Base-by-base conservation (phyloP, 2,329 filamentous ascomycete genomes). In the Trichoderma guizhouense region DNA sequence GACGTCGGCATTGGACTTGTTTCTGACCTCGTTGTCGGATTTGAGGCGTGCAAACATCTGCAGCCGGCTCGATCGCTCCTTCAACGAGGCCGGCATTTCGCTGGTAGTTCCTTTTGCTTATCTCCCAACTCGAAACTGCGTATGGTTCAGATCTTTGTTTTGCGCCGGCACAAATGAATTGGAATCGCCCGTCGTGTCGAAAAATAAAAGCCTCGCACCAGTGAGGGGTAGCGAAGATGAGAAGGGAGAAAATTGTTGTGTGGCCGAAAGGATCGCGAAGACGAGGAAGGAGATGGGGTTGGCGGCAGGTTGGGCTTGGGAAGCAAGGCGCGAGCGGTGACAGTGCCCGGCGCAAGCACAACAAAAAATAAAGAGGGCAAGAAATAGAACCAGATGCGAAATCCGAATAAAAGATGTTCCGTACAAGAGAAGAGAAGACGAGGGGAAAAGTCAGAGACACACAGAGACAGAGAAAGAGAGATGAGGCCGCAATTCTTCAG, bases 11-110 rank as follows among this genome's bases (percentile, higher is more conserved):
- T 57, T 39, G 28, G 18, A 28, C 11, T 28, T 60, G 15, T 24
- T 4, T 24, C 73, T 74, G 63, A 63, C 73, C 32, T 75, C 77
- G 69, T 68, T 72, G 51, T 79, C 76, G 47, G 76, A 77, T 24
- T 73, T 75, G 24, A 74, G 73, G 47, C 79, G 76, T 47, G 78
- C 80, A 73, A 82, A 82, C 24, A 76, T 76, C 64, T 76, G 69
- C 18, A 82, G 79, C 64, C 79, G 76, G 53, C 78, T 76, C 30
- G 76, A 73, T 74, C 78, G 80, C 51, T 78, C 77, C 72, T 79
- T 82, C 28, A 80, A 67, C 51, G 75, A 77, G 58, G 74, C 75
- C 18, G 79, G 76, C 79, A 81, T 81, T 32, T 34, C 77, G 43
- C 53, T 39, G 15, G 26, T 28, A 8, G 15, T 53, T 62, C 43